These are phyloP conservation scores for Cyclanthera cordifolia DNA, from an alignment of 306 rosid species.

Conservation along the genomic window DNA sequence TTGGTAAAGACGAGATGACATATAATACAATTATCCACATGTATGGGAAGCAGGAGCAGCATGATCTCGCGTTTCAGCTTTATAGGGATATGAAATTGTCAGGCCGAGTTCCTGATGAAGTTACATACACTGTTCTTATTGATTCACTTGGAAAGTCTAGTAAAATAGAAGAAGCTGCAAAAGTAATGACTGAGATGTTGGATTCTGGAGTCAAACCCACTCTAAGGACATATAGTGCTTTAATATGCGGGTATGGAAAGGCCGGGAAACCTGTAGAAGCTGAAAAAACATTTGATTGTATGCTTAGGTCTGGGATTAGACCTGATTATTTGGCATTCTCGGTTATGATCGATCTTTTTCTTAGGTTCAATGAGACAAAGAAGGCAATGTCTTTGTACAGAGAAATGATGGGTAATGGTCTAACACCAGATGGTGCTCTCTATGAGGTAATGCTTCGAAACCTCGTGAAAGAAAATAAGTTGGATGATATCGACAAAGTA, in stretches of 20 bases:
- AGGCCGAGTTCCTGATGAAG: conserved; percentile 65
- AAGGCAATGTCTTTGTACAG: conserved; percentile 53
- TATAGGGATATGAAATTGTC: conserved; percentile 66
- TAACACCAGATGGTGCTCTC: conserved; percentile 49
- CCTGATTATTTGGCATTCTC: conserved; percentile 73
- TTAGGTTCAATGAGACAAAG: conserved; percentile 64
- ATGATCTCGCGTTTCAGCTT: conserved; percentile 57
- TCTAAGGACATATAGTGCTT: conserved; percentile 74
- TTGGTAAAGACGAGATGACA: conserved; percentile 92
- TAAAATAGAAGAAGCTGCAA: conserved; percentile 61
- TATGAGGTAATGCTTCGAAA: conserved; percentile 55
- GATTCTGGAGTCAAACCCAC: conserved; percentile 78
- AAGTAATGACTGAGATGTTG: conserved; percentile 82
- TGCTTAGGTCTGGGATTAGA: conserved; percentile 70
- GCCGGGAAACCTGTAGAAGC: conserved; percentile 62
- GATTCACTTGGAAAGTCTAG: conserved; percentile 89
- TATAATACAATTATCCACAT: conserved; percentile 82
- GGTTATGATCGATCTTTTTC: conserved; percentile 66
- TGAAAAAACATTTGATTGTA: conserved; percentile 60
- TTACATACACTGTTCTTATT: conserved; percentile 76
- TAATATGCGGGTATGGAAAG: conserved; percentile 82
- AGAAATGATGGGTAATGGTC: conserved; percentile 54
- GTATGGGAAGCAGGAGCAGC: conserved; percentile 77
- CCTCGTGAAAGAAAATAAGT: conserved; percentile 51
- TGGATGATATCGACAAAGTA: conserved; percentile 44